phyloP scores from a whole-genome alignment of 2,329 filamentous ascomycete genomes.

The Stylonectria norvegica region DNA sequence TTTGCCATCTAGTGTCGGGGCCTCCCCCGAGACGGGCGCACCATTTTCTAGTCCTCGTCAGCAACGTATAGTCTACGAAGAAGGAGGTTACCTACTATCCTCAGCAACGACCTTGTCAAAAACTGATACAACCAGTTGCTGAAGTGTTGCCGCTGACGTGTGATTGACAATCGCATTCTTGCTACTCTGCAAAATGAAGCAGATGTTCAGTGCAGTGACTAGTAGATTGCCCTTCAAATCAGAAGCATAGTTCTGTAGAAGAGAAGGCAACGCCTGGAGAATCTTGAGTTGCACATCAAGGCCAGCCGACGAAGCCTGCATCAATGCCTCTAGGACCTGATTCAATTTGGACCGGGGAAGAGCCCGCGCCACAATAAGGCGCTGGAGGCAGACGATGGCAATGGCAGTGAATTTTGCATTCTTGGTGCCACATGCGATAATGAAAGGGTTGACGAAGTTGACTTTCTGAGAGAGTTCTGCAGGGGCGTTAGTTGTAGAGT shows the following conservation, averaged over 20 bases:
- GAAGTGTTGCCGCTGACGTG: constrained; percentile 92
- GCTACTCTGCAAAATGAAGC: constrained; percentile 83
- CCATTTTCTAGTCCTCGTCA: constrained; percentile 35
- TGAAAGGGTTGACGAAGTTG: constrained; percentile 87
- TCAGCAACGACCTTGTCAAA: constrained; percentile 88
- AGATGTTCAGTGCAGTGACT: constrained; percentile 81
- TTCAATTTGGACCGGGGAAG: constrained; percentile 75
- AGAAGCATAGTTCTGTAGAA: constrained; percentile 84
- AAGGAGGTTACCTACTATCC: constrained; percentile 74
- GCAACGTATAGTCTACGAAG: not conserved
- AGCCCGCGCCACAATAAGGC: constrained; percentile 77
- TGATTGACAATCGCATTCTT: constrained; percentile 94
- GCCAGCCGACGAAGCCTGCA: constrained; percentile 74
- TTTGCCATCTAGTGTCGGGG: constrained; percentile 61
- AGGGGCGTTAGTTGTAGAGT: constrained; percentile 19
- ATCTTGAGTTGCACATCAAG: constrained; percentile 96
- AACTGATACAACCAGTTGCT: constrained; percentile 86
- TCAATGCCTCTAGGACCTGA: constrained; percentile 83
- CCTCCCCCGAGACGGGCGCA: constrained; percentile 60
- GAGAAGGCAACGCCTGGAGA: constrained; percentile 81
- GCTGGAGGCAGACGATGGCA: constrained; percentile 83
- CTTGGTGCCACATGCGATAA: constrained; percentile 86
- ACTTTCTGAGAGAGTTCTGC: constrained; percentile 77
- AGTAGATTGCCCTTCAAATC: constrained; percentile 79
- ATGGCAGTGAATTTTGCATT: constrained; percentile 88